Conservation (phyloP, 768 basidiomycete species). For the Termitomyces sp. region DNA sequence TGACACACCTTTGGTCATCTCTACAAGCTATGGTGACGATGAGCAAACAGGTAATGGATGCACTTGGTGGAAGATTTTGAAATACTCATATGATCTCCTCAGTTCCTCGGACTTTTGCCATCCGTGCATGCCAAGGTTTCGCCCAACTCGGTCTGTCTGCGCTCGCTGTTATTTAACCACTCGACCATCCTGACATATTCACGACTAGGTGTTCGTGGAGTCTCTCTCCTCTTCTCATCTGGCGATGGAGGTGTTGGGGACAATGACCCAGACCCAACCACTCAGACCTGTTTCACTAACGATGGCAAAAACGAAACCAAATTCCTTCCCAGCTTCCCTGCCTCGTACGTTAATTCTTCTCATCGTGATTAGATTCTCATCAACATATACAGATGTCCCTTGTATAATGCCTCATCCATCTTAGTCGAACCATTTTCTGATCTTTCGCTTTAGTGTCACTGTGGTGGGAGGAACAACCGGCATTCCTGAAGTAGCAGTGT, state of each 20-base stretch:
- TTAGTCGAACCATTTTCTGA: neutral
- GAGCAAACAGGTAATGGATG: conserved; percentile 71
- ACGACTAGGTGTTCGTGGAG: conserved; percentile 58
- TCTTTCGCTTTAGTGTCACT: conserved; percentile 53
- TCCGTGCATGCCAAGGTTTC: conserved; percentile 55
- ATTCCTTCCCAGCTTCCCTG: conserved; percentile 63
- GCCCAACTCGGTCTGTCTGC: conserved; percentile 55
- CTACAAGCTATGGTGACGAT: conserved; percentile 70
- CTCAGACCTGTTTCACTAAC: conserved; percentile 55
- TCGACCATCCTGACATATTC: neutral
- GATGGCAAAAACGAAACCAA: conserved; percentile 48
- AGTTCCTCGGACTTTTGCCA: conserved; percentile 59
- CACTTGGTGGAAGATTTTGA: neutral
- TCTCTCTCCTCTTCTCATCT: conserved; percentile 61
- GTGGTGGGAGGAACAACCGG: conserved; percentile 62
- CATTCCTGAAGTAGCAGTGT: conserved; percentile 56
- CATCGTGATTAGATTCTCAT: neutral
- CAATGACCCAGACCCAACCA: conserved; percentile 46
- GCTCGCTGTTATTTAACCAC: too few relatives aligned
- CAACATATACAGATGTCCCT: conserved; percentile 40
- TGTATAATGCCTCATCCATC: conserved; percentile 27
- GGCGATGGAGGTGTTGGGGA: conserved; percentile 74
- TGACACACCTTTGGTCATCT: conserved; percentile 55
- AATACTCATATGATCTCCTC: neutral
- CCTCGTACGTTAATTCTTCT: conserved; percentile 31